These are phyloP conservation scores for Polychytrium aggregatum DNA, from an alignment of 192 early-diverging fungal genomes.

Conservation along the genomic window DNA sequence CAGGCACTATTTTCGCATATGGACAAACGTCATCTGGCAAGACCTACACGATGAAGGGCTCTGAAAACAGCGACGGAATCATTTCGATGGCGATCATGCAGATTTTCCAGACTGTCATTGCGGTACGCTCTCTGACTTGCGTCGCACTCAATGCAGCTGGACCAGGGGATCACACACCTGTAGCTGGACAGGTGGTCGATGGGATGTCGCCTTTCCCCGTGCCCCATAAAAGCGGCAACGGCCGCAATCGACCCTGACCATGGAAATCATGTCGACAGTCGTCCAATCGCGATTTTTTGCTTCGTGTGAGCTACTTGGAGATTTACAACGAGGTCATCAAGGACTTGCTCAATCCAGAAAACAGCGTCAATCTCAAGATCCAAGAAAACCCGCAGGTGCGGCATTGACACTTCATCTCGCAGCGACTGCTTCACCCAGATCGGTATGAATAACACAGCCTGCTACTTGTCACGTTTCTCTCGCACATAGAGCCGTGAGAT, in stretches of 20 bases:
- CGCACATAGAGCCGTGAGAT: too few species aligned
- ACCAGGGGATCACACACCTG: too few species aligned
- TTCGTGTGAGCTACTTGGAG: conserved; percentile 95
- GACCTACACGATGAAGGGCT: conserved; percentile 64
- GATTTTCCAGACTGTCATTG: conserved; percentile 45
- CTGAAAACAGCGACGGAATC: conserved; percentile 48
- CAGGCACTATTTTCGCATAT: conserved; percentile 96
- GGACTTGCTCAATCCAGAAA: conserved; percentile 78
- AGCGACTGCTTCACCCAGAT: too few species aligned
- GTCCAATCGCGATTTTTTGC: conserved; percentile 65
- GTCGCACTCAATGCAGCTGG: too few species aligned
- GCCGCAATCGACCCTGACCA: too few species aligned
- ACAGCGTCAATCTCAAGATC: conserved; percentile 68
- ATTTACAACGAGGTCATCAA: conserved; percentile 75
- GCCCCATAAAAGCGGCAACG: too few species aligned
- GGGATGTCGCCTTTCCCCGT: too few species aligned
- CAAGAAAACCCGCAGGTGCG: conserved; percentile 55
- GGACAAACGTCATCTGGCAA: conserved; percentile 96
- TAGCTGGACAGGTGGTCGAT: too few species aligned
- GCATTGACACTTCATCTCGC: not conserved
- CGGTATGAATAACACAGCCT: too few species aligned
- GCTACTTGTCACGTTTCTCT: too few species aligned
- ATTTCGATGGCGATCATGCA: conserved; percentile 54
- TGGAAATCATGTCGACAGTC: too few species aligned
- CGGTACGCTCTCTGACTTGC: too few species aligned